Conservation (phyloP, 1,139 yeast species). For the Pneumocystis murina region DNA sequence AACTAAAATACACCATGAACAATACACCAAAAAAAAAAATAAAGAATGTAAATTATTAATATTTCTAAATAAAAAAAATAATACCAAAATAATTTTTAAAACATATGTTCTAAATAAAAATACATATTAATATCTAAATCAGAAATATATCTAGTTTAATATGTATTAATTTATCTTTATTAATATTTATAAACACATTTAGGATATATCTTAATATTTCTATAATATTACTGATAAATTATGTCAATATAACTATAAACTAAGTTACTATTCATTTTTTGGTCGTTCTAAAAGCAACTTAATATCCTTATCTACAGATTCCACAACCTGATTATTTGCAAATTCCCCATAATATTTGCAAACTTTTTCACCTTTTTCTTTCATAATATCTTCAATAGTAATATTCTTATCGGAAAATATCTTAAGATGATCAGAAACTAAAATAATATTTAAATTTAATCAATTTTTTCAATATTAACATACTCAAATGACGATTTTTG, state of each 20-base stretch:
- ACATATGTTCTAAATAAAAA: background rate
- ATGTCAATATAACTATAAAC: background rate
- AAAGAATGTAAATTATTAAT: background rate
- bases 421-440: slow-evolving; percentile 27
- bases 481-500: slow-evolving; percentile 73
- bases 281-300: background rate
- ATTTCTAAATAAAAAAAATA: background rate
- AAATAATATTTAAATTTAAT: background rate
- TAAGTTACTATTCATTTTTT: background rate
- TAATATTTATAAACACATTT: background rate
- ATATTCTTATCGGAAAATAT: slow-evolving; percentile 64
- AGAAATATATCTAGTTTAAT: background rate
- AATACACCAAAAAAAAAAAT: background rate
- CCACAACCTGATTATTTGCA: slow-evolving; percentile 1
- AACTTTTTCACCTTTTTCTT: slow-evolving; percentile 59
- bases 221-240: background rate
- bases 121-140: background rate
- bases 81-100: background rate
- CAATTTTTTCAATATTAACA: slow-evolving; percentile 38
- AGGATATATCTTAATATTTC: background rate
- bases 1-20: background rate
- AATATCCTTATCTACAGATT: background rate
- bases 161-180: background rate
- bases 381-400: slow-evolving; percentile 66
- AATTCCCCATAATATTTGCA: slow-evolving; percentile 28